These are phyloP conservation scores for Lolium perenne DNA, from an alignment of 176 grass and related monocot genomes.

Conservation along the genomic window DNA sequence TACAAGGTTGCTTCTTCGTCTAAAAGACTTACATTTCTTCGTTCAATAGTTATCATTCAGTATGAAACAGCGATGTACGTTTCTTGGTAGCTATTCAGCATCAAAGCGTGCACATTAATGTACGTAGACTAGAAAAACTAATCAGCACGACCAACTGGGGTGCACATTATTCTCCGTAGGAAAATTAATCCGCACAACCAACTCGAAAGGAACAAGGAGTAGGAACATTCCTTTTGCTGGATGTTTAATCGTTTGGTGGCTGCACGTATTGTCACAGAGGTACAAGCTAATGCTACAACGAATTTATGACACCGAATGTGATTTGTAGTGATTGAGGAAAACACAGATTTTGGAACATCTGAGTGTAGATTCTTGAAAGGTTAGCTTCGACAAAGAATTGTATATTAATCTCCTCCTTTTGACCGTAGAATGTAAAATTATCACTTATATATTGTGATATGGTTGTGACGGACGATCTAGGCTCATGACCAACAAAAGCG, in stretches of 20 bases:
- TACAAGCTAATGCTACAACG: background rate
- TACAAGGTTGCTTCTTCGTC: background rate
- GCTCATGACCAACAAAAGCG: background rate
- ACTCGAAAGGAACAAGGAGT: background rate
- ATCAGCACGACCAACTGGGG: background rate
- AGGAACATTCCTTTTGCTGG: constrained; percentile 7
- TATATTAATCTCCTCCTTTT: background rate
- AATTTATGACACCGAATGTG: background rate
- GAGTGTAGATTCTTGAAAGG: background rate
- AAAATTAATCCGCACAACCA: background rate
- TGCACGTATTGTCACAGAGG: background rate
- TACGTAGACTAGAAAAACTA: background rate
- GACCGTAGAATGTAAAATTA: background rate
- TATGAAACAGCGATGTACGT: background rate
- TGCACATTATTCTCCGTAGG: background rate
- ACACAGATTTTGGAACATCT: background rate
- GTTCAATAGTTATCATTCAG: background rate
- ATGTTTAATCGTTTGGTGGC: background rate
- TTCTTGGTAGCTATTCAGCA: too few species aligned
- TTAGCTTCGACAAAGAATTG: background rate
- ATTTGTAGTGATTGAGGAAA: background rate
- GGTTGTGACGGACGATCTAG: background rate
- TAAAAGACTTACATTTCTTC: background rate
- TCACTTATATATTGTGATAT: background rate
- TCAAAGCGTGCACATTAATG: background rate